phyloP scores from a whole-genome alignment of 2,329 filamentous ascomycete species.

The Scopulariopsis brevicaulis region DNA sequence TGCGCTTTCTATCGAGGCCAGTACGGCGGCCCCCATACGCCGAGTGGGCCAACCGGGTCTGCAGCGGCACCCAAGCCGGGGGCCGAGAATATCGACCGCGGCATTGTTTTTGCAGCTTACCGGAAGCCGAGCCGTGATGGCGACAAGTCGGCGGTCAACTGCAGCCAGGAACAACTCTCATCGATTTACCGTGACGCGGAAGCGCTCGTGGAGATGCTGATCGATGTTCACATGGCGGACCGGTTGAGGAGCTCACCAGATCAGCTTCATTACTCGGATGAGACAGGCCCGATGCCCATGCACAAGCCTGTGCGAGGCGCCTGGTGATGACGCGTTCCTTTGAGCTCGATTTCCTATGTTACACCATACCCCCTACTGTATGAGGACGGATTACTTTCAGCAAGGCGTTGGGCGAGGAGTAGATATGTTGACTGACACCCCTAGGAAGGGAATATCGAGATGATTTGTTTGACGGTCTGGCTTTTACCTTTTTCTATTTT shows the following conservation, averaged over 20 bases:
- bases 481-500: neutral
- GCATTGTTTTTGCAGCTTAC: constrained; percentile 46
- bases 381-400: constrained; percentile 2
- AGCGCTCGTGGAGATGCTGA: constrained; percentile 38
- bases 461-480: neutral
- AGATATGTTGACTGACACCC: neutral
- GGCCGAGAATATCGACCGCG: constrained; percentile 25
- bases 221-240: constrained; percentile 33
- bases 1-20: constrained; percentile 38
- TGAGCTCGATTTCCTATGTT: neutral
- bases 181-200: constrained; percentile 37
- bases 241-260: constrained; percentile 15
- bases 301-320: constrained; percentile 7
- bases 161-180: constrained; percentile 28
- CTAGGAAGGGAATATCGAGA: neutral
- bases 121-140: constrained; percentile 29
- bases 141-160: constrained; percentile 18
- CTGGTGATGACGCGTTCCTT: neutral
- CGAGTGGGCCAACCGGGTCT: constrained; percentile 11
- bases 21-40: constrained; percentile 14
- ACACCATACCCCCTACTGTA: neutral
- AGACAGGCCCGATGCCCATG: constrained; percentile 26
- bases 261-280: constrained; percentile 16
- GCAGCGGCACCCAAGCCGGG: constrained; percentile 7
- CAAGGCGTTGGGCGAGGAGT: constrained; percentile 6